phyloP scores from a whole-genome alignment of 1,139 yeast species.

The Taphrina flavorubra region DNA sequence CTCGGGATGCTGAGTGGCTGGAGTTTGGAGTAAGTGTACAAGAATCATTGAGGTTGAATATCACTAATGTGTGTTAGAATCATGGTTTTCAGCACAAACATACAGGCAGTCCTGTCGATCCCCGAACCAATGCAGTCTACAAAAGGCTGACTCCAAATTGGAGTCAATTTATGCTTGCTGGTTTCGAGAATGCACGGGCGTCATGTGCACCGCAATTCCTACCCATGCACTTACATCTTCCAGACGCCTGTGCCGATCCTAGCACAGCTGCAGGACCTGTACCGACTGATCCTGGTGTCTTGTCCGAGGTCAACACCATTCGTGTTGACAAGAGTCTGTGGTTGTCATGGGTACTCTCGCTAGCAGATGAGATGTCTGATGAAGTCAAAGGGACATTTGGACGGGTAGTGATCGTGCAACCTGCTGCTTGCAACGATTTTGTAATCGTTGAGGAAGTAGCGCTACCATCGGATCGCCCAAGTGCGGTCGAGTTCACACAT shows the following conservation, averaged over 20 bases:
- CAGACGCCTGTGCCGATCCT: not conserved
- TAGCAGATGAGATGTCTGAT: constrained; percentile 20
- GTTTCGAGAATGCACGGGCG: constrained; percentile 9
- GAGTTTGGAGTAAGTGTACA: constrained; percentile 15
- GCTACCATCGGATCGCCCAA: not conserved
- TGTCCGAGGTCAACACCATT: constrained; percentile 21
- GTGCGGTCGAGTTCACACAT: not conserved
- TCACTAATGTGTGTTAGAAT: constrained; percentile 1
- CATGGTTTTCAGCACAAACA: constrained; percentile 26
- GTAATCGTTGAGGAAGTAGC: constrained; percentile 23
- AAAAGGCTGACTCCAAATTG: constrained; percentile 24
- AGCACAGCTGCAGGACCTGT: not conserved
- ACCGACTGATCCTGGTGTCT: constrained; percentile 8
- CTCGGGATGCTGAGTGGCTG: constrained; percentile 14
- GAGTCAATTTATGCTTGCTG: constrained; percentile 27
- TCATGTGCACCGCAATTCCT: not conserved
- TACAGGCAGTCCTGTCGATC: not conserved
- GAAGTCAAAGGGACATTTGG: constrained; percentile 21
- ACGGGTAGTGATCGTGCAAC: constrained; percentile 17
- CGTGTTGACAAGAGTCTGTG: constrained; percentile 22
- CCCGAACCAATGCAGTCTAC: not conserved
- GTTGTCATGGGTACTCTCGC: constrained; percentile 29
- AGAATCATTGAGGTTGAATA: not conserved
- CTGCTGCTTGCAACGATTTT: not conserved
- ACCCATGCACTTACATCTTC: constrained; percentile 19